Conservation (phyloP, 805 yeast genomes). For the Naumovozyma castellii region DNA sequence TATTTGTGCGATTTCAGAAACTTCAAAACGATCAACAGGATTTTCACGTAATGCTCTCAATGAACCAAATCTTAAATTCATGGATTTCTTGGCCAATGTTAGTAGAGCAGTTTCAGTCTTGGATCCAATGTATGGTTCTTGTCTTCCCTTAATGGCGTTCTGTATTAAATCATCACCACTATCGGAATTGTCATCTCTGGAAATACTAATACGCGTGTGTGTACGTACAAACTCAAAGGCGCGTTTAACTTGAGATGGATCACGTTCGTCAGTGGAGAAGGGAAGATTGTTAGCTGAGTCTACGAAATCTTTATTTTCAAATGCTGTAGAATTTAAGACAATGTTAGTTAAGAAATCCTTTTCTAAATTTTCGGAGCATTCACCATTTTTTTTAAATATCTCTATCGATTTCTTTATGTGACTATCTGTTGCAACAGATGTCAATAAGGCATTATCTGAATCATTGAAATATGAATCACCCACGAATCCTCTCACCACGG, state of each 20-base stretch:
- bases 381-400: slow-evolving; percentile 3
- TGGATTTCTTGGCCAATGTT: slow-evolving; percentile 49
- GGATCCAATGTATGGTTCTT: slow-evolving; percentile 74
- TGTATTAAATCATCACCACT: slow-evolving; percentile 10
- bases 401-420: slow-evolving; percentile 1
- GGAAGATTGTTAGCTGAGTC: slow-evolving; percentile 1
- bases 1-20: slow-evolving; percentile 47
- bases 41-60: slow-evolving; percentile 41
- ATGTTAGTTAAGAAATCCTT: slow-evolving; percentile 45
- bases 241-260: background rate
- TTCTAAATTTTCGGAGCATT: slow-evolving; percentile 11
- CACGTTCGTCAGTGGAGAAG: background rate
- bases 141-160: slow-evolving; percentile 11
- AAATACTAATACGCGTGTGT: background rate
- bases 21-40: slow-evolving; percentile 19
- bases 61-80: slow-evolving; percentile 32
- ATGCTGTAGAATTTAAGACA: slow-evolving; percentile 78
- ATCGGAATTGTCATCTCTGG: slow-evolving; percentile 1
- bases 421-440: background rate
- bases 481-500: slow-evolving; percentile 68
- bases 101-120: slow-evolving; percentile 91
- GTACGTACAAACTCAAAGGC: background rate
- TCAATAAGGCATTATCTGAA: slow-evolving; percentile 19
- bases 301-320: slow-evolving; percentile 46
- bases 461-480: slow-evolving; percentile 54